phyloP scores from a whole-genome alignment of 208 protist genomes.

The Eutreptiella sp. region DNA sequence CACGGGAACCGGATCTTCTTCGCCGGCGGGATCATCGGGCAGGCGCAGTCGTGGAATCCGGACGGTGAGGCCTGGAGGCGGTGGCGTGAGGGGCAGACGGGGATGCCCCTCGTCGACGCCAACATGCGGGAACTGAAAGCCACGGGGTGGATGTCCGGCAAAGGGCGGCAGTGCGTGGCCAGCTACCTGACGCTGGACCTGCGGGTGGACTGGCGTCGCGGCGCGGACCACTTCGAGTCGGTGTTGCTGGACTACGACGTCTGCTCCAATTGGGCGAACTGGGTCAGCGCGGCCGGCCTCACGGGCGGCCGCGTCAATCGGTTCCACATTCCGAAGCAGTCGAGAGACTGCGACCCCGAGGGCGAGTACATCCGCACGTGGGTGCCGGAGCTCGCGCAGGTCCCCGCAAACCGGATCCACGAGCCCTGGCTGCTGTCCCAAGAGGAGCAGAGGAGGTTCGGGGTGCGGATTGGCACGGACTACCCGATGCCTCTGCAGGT shows the following conservation, averaged over 20 bases:
- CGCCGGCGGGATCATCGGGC: no score
- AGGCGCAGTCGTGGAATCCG: no score
- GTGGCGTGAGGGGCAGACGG: slow-evolving; percentile 70
- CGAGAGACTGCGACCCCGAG: no score
- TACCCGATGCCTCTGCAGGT: slow-evolving; percentile 9
- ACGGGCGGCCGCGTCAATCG: no score
- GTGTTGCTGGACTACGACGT: slow-evolving; percentile 76
- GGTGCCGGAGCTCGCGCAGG: background rate
- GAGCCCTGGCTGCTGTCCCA: background rate
- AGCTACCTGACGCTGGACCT: slow-evolving; percentile 78
- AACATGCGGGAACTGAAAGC: slow-evolving; percentile 71
- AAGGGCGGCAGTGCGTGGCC: slow-evolving; percentile 62
- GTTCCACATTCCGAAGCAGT: no score
- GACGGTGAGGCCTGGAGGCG: slow-evolving; percentile 5
- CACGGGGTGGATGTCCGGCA: slow-evolving; percentile 72
- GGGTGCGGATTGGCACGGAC: background rate
- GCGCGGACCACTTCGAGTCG: slow-evolving; percentile 72
- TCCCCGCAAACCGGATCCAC: background rate
- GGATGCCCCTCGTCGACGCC: slow-evolving; percentile 82
- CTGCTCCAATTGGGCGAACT: no score
- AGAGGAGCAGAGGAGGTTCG: background rate
- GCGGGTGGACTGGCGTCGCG: slow-evolving; percentile 75
- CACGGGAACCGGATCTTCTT: slow-evolving; percentile 1
- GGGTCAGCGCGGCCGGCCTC: no score
- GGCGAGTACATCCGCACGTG: slow-evolving; percentile 1